Percentiles rank a stretch among this genome's conserved stretches.
phyloP scores from a whole-genome alignment of 2,329 filamentous ascomycete genomes.

The Orbilia javanica region DNA sequence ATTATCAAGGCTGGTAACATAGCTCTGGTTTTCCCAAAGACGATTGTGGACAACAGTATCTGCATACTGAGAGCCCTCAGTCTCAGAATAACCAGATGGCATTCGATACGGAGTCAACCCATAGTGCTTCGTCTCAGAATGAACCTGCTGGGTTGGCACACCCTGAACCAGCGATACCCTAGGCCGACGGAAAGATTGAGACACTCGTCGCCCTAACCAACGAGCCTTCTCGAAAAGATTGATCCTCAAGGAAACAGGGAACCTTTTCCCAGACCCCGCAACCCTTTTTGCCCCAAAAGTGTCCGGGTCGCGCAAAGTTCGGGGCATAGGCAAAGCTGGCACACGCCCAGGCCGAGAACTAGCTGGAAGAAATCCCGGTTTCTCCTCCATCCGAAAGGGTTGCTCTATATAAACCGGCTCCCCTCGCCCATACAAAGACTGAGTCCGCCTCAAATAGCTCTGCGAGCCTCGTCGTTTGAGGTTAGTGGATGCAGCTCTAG shows the following conservation, averaged over 20 bases:
- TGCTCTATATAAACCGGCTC: conserved; percentile 17
- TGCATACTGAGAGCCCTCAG: conserved; percentile 39
- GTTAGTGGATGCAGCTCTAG: conserved; percentile 34
- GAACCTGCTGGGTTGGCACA: conserved; percentile 47
- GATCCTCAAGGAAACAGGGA: conserved; percentile 15
- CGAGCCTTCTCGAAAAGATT: conserved; percentile 45
- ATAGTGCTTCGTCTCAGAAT: conserved; percentile 49
- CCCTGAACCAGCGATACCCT: not conserved
- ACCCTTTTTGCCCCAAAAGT: conserved; percentile 22
- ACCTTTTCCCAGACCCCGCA: not conserved
- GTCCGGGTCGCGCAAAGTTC: conserved; percentile 49
- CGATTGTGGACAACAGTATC: conserved; percentile 53
- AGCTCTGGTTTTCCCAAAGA: conserved; percentile 49
- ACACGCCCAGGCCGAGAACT: conserved; percentile 38
- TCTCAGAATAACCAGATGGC: conserved; percentile 21
- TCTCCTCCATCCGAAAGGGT: conserved; percentile 43
- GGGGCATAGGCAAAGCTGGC: conserved; percentile 22
- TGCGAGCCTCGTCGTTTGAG: conserved; percentile 27
- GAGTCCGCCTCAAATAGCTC: conserved; percentile 41
- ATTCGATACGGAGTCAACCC: conserved; percentile 13
- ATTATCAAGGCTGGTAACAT: conserved; percentile 42
- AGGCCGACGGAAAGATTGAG: conserved; percentile 27
- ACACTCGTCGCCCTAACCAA: conserved; percentile 37
- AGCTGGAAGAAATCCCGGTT: conserved; percentile 45
- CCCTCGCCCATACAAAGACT: conserved; percentile 27